phyloP scores from a whole-genome alignment of 2,329 filamentous ascomycete species.

The Colletotrichum brevisporum region DNA sequence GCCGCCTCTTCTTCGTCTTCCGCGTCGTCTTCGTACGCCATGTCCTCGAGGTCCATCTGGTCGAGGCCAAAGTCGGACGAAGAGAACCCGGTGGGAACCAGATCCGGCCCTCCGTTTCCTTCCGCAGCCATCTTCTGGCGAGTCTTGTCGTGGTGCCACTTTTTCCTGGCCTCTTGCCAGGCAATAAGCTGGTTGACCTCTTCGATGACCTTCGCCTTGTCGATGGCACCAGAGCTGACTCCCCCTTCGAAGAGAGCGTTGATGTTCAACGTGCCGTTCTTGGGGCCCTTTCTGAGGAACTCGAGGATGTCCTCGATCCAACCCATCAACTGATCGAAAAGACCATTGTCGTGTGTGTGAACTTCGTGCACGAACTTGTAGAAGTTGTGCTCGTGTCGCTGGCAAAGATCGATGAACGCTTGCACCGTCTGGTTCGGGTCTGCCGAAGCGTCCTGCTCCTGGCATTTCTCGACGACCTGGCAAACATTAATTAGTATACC shows the following conservation, averaged over 20 bases:
- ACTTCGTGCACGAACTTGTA: slow-evolving; percentile 99
- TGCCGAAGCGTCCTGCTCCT: slow-evolving; percentile 85
- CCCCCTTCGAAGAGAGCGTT: slow-evolving; percentile 92
- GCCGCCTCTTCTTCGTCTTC: slow-evolving; percentile 78
- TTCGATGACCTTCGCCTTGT: slow-evolving; percentile 78
- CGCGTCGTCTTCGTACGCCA: slow-evolving; percentile 81
- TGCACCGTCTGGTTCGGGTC: slow-evolving; percentile 99
- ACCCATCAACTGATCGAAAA: slow-evolving; percentile 96
- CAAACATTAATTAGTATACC: neutral
- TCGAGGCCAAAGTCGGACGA: slow-evolving; percentile 92
- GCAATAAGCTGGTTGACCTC: slow-evolving; percentile 90
- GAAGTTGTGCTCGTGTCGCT: slow-evolving; percentile 94
- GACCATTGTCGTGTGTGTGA: slow-evolving; percentile 94
- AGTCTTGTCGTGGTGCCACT: slow-evolving; percentile 98
- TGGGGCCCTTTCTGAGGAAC: slow-evolving; percentile 89
- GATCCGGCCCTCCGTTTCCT: slow-evolving; percentile 64
- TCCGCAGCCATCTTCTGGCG: slow-evolving; percentile 98
- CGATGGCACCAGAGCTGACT: slow-evolving; percentile 74
- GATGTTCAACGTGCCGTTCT: slow-evolving; percentile 90
- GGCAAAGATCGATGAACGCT: slow-evolving; percentile 96
- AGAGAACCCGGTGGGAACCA: slow-evolving; percentile 75
- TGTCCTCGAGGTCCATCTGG: slow-evolving; percentile 87
- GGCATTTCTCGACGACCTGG: slow-evolving; percentile 74
- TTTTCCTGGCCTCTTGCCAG: slow-evolving; percentile 96
- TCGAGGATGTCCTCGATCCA: slow-evolving; percentile 97